Evolutionary conservation across 2,329 filamentous ascomycete species (phyloP).

Genomic region (Xylaria arbuscula): DNA sequence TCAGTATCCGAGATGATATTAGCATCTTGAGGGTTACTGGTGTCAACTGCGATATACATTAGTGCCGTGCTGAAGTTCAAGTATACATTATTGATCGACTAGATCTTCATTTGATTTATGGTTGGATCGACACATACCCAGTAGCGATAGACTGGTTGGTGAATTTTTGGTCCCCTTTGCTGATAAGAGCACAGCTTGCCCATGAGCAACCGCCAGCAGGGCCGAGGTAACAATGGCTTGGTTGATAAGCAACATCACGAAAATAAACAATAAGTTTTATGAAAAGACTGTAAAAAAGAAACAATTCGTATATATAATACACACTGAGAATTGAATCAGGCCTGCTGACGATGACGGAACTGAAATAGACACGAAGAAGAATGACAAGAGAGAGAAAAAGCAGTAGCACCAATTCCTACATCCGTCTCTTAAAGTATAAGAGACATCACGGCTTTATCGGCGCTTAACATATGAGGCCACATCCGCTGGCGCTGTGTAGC

Average conservation of each 20-base stretch:
- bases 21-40: constrained; percentile 39
- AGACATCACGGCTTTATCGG: constrained; percentile 23
- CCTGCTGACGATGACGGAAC: constrained; percentile 40
- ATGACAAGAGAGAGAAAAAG: constrained; percentile 27
- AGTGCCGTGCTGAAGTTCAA: constrained; percentile 33
- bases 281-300: constrained; percentile 20
- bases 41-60: constrained; percentile 44
- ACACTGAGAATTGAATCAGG: constrained; percentile 41
- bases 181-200: constrained; percentile 49
- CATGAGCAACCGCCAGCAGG: constrained; percentile 46
- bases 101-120: constrained; percentile 12
- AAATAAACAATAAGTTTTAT: constrained; percentile 11
- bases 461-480: constrained; percentile 30
- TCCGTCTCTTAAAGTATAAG: constrained; percentile 20
- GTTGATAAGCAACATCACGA: constrained; percentile 41
- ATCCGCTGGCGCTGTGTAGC: constrained; percentile 36
- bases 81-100: constrained; percentile 29
- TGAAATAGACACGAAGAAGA: constrained; percentile 17
- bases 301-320: constrained; percentile 23
- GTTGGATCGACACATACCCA: constrained; percentile 43
- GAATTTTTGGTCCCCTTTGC: constrained; percentile 47
- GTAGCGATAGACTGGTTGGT: constrained; percentile 45
- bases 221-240: constrained; percentile 38
- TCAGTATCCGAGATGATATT: constrained; percentile 45
- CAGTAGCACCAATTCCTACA: constrained; percentile 22